phyloP scores from a whole-genome alignment of 257 asterid species.

The Catharanthus roseus region DNA sequence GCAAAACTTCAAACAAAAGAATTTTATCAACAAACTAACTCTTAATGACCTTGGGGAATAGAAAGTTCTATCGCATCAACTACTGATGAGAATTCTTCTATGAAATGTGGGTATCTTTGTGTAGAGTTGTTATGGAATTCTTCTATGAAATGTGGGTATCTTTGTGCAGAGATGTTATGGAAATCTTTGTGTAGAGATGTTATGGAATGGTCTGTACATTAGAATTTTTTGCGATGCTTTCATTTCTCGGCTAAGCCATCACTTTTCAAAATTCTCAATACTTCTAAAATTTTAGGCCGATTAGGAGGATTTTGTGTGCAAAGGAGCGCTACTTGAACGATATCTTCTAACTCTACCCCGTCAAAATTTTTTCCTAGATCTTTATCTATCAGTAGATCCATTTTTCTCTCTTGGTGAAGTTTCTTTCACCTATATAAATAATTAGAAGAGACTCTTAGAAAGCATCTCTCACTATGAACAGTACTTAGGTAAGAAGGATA shows the following conservation, averaged over 20 bases:
- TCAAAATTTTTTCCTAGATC: slow-evolving; percentile 54
- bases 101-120: slow-evolving; percentile 67
- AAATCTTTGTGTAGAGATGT: slow-evolving; percentile 67
- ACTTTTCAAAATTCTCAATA: slow-evolving; percentile 82
- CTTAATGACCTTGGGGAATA: slow-evolving; percentile 75
- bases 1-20: too few relatives aligned
- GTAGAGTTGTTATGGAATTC: too few relatives aligned
- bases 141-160: slow-evolving; percentile 69
- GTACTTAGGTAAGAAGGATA: too few relatives aligned
- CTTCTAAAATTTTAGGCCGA: slow-evolving; percentile 88
- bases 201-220: slow-evolving; percentile 34
- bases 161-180: too few relatives aligned
- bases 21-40: too few relatives aligned
- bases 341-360: slow-evolving; percentile 60
- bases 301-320: slow-evolving; percentile 69
- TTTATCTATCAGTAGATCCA: slow-evolving; percentile 63
- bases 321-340: slow-evolving; percentile 72
- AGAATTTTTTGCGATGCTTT: slow-evolving; percentile 63
- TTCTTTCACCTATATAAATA: slow-evolving; percentile 52
- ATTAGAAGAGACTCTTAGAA: too few relatives aligned
- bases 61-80: slow-evolving; percentile 90
- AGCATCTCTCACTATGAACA: too few relatives aligned
- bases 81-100: slow-evolving; percentile 69
- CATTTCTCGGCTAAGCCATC: slow-evolving; percentile 83
- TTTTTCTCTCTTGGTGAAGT: slow-evolving; percentile 73